Evolutionary conservation across 768 basidiomycete genomes (phyloP).

Genomic region (Suillus subalutaceus): DNA sequence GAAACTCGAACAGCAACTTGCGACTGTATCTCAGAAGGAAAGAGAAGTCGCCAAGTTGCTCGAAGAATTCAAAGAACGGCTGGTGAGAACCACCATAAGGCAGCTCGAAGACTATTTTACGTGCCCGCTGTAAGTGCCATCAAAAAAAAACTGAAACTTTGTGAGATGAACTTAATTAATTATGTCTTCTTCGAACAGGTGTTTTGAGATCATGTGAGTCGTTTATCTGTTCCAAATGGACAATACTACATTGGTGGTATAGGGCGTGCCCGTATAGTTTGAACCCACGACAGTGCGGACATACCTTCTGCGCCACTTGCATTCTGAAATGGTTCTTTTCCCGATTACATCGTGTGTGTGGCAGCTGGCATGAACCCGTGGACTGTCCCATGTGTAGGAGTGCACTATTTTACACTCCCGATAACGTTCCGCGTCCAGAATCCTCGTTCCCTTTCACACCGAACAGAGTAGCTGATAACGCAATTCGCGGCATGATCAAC

Average conservation of each 20-base stretch:
- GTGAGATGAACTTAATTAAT: constrained; percentile 14
- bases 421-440: constrained; percentile 50
- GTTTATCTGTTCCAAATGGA: not conserved
- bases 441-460: constrained; percentile 65
- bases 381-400: constrained; percentile 71
- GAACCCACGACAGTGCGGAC: constrained; percentile 60
- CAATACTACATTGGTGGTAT: constrained; percentile 4
- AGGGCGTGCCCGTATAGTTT: constrained; percentile 60
- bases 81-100: constrained; percentile 41
- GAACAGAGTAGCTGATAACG: constrained; percentile 57
- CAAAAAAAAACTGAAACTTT: constrained; percentile 7
- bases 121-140: constrained; percentile 58
- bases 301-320: constrained; percentile 69
- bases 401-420: constrained; percentile 51
- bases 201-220: constrained; percentile 60
- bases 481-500: constrained; percentile 55
- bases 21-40: constrained; percentile 42
- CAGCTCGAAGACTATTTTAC: constrained; percentile 65
- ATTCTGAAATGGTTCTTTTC: constrained; percentile 73
- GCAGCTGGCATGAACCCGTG: constrained; percentile 67
- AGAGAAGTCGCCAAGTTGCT: constrained; percentile 44
- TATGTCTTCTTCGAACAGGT: constrained; percentile 40
- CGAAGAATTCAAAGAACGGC: constrained; percentile 38
- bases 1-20: constrained; percentile 45
- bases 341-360: constrained; percentile 62